Base-by-base conservation (phyloP, 2,329 filamentous ascomycete species). In the Aureobasidium sp. region DNA sequence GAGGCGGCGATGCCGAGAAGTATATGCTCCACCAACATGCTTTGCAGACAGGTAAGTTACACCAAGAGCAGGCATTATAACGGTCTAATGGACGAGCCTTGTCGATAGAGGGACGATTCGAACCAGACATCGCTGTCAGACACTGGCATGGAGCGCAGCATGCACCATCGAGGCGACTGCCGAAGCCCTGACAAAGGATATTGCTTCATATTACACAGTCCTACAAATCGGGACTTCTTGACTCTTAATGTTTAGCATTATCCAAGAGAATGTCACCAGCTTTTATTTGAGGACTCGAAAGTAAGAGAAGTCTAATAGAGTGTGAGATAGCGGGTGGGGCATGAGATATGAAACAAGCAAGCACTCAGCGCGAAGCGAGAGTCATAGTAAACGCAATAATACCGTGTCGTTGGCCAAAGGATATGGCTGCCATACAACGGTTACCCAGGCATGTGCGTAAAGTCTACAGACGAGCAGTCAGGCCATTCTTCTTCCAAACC, bases 1-100 rank as follows among this genome's bases (percentile, higher is more conserved):
- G 54, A 44, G 57, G 57, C 57, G 57, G 45, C 45, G 29, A 50
- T 41, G 27, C 55, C 57, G 57, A 59, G 57, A 59, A 59, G 44
- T 37, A 37, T 49, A 59, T 42, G n/a, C 57, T 50, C 57, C 57
- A 59, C 57, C 57, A 59, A 29, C 57, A 50, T 59, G 37, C 45
- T 59, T 36, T 42, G 44, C 36, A 39, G 54, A 59, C 45, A 59
- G 55, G 55, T 59, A 32, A 59, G 55, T 44, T 59, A 32, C 53
- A 49, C 45, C 13, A 27, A 39, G 45, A 59, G 42, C 57, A 59
- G 36, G 36, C 21, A 49, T 58, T 10, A 29, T 21, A 58, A 59
- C 57, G 57, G 57, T 50, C 50, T 44, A 29, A 50, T 45, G 45
- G 57, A 14, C 36, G 45, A 49, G 57, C 45, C 41, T 34, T 25